Evolutionary conservation across 2,329 filamentous ascomycete genomes (phyloP).

Genomic region (Aspergillus caelatus): DNA sequence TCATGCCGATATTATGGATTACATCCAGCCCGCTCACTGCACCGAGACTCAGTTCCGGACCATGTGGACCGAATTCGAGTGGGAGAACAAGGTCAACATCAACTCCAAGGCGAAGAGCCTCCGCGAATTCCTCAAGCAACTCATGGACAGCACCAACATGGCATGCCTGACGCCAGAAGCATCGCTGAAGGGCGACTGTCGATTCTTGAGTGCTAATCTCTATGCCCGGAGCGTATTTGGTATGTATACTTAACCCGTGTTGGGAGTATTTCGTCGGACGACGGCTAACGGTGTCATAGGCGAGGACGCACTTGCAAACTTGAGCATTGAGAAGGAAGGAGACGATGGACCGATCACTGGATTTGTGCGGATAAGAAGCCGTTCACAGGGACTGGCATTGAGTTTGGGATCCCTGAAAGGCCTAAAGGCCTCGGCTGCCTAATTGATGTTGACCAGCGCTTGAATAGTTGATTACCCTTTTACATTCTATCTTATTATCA

Average conservation of each 20-base stretch:
- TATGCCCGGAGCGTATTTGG: conserved; percentile 97
- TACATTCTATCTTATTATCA: conserved; percentile 23
- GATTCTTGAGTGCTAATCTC: conserved; percentile 95
- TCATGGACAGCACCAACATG: conserved; percentile 99
- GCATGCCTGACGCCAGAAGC: conserved; percentile 95
- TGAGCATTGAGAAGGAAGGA: conserved; percentile 97
- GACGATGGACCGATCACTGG: conserved; percentile 94
- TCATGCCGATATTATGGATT: conserved; percentile 99
- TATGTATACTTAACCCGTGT: conserved; percentile 56
- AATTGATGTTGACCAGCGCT: conserved; percentile 30
- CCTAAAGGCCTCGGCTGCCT: conserved; percentile 68
- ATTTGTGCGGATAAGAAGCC: conserved; percentile 96
- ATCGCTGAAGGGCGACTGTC: conserved; percentile 94
- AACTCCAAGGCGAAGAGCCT: conserved; percentile 94
- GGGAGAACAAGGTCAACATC: conserved; percentile 99
- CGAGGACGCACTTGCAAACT: conserved; percentile 94
- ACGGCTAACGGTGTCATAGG: conserved; percentile 58
- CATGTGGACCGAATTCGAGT: conserved; percentile 99
- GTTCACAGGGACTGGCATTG: conserved; percentile 90
- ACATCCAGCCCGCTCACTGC: conserved; percentile 95
- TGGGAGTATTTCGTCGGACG: not conserved
- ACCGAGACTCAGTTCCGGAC: conserved; percentile 97
- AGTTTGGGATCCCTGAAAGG: conserved; percentile 95
- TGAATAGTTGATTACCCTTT: conserved; percentile 34
- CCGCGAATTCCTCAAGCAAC: conserved; percentile 85